Percentiles rank a stretch among this genome's conserved stretches.
phyloP scores from a whole-genome alignment of 805 yeast species.

The Brettanomyces custersianus region DNA sequence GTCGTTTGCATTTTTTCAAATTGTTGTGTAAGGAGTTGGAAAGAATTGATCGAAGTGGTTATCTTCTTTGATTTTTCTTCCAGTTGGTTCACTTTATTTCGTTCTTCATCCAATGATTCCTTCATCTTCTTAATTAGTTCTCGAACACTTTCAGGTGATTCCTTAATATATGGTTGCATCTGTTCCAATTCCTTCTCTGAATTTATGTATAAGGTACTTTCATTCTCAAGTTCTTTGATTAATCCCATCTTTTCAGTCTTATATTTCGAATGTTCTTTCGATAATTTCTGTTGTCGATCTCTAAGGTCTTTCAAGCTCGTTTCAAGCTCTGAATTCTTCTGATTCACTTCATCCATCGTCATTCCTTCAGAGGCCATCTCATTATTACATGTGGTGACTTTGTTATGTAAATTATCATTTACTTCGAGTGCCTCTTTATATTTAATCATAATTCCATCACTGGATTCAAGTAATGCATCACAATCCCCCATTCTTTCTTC shows the following conservation, averaged over 20 bases:
- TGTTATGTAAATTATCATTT: slow-evolving; percentile 28
- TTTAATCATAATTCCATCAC: slow-evolving; percentile 40
- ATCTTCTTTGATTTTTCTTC: slow-evolving; percentile 44
- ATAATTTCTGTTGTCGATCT: slow-evolving; percentile 50
- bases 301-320: slow-evolving; percentile 52
- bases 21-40: slow-evolving; percentile 42
- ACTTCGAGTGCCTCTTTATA: slow-evolving; percentile 34
- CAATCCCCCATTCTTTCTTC: slow-evolving; percentile 68
- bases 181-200: slow-evolving; percentile 50
- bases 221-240: slow-evolving; percentile 51
- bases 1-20: slow-evolving; percentile 32
- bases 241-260: slow-evolving; percentile 52
- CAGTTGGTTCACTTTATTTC: slow-evolving; percentile 28
- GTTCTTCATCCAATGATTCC: slow-evolving; percentile 32
- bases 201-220: slow-evolving; percentile 47
- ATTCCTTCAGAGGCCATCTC: slow-evolving; percentile 17
- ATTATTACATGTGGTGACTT: slow-evolving; percentile 12
- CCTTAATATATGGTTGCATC: slow-evolving; percentile 49
- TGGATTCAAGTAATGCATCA: slow-evolving; percentile 47
- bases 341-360: slow-evolving; percentile 33
- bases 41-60: slow-evolving; percentile 46
- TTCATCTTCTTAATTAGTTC: slow-evolving; percentile 46
- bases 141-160: slow-evolving; percentile 47
- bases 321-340: slow-evolving; percentile 50
- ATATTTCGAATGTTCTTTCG: slow-evolving; percentile 54